Evolutionary conservation across 2,329 filamentous ascomycete genomes (phyloP).

Genomic region (Lecanicillium sp.): DNA sequence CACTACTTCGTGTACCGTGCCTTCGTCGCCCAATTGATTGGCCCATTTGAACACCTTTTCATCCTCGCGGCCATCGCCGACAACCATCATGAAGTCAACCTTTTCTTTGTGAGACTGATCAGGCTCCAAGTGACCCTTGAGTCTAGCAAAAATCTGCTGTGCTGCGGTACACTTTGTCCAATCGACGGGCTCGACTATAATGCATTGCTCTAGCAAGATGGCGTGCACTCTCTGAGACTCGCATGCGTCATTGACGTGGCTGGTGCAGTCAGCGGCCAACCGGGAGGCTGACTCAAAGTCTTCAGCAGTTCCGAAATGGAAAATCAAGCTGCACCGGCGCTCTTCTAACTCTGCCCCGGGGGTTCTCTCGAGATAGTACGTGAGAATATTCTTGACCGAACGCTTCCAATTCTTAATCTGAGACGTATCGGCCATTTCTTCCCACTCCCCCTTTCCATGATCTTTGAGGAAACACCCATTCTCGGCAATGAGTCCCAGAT

Average conservation of each 20-base stretch:
- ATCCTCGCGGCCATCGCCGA: slow-evolving; percentile 87
- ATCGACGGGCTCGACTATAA: slow-evolving; percentile 77
- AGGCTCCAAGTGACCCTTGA: slow-evolving; percentile 31
- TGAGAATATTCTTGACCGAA: slow-evolving; percentile 72
- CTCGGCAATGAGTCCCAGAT: slow-evolving; percentile 84
- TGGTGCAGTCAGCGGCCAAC: slow-evolving; percentile 82
- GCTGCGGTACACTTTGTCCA: slow-evolving; percentile 86
- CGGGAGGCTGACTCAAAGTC: slow-evolving; percentile 68
- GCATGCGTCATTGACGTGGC: slow-evolving; percentile 92
- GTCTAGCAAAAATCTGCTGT: slow-evolving; percentile 59
- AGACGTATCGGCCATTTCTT: slow-evolving; percentile 64
- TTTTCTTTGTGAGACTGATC: slow-evolving; percentile 25
- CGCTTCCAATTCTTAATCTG: slow-evolving; percentile 74
- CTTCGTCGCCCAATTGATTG: slow-evolving; percentile 59
- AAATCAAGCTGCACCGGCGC: slow-evolving; percentile 83
- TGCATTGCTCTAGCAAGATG: slow-evolving; percentile 68
- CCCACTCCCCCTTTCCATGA: slow-evolving; percentile 62
- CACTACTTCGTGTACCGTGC: slow-evolving; percentile 59
- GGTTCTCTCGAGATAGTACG: slow-evolving; percentile 84
- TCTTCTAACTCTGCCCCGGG: slow-evolving; percentile 85
- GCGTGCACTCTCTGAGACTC: slow-evolving; percentile 78
- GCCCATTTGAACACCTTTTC: slow-evolving; percentile 95
- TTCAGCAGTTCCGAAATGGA: slow-evolving; percentile 79
- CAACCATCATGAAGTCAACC: slow-evolving; percentile 81
- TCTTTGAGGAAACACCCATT: slow-evolving; percentile 87